phyloP scores from a whole-genome alignment of 2,329 filamentous ascomycete species.

The Cladophialophora chaetospira region DNA sequence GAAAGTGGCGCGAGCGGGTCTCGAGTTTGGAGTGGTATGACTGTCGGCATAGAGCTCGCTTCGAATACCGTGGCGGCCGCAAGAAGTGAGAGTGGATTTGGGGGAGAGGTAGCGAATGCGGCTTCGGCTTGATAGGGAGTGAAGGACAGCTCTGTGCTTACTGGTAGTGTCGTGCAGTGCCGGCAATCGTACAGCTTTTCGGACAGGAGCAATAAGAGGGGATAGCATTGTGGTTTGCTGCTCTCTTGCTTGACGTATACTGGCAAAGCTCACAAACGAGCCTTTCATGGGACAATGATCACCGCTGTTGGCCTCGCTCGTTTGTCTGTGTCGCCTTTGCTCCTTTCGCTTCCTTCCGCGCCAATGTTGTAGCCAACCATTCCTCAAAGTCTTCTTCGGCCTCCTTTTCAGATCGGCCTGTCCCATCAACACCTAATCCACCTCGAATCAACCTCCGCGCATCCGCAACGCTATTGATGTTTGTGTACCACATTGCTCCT shows the following conservation, averaged over 20 bases:
- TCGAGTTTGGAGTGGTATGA: background rate
- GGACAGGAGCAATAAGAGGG: background rate
- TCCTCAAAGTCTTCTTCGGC: slow-evolving; percentile 58
- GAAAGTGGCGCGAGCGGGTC: background rate
- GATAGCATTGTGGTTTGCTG: background rate
- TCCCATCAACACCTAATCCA: slow-evolving; percentile 61
- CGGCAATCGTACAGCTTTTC: too few species aligned
- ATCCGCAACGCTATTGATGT: slow-evolving; percentile 71
- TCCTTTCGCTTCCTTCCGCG: slow-evolving; percentile 46
- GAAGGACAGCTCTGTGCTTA: too few species aligned
- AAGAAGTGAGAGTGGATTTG: background rate
- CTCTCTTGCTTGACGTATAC: background rate
- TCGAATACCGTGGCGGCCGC: background rate
- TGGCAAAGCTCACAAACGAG: background rate
- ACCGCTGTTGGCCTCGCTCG: slow-evolving; percentile 26
- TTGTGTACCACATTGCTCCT: slow-evolving; percentile 72
- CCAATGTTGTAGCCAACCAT: slow-evolving; percentile 54
- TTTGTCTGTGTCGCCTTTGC: slow-evolving; percentile 14
- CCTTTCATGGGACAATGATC: background rate
- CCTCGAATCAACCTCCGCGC: slow-evolving; percentile 61
- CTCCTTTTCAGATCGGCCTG: slow-evolving; percentile 51
- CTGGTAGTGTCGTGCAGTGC: too few species aligned
- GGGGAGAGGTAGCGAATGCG: background rate
- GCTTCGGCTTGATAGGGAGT: too few species aligned
- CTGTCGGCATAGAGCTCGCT: background rate